These are phyloP conservation scores for Gentiana macrophylla DNA, from an alignment of 257 asterid species.

Conservation along the genomic window DNA sequence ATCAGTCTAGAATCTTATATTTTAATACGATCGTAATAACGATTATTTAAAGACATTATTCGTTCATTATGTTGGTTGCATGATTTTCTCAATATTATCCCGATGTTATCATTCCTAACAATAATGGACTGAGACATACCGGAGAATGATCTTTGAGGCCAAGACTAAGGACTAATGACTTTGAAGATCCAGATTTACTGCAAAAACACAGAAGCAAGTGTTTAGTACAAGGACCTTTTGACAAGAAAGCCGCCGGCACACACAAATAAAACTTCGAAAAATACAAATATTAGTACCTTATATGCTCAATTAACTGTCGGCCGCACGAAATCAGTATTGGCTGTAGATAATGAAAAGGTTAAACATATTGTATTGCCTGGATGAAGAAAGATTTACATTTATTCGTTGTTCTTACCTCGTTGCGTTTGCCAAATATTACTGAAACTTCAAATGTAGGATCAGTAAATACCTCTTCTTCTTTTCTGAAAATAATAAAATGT, in stretches of 20 bases:
- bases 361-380: conserved; percentile 3
- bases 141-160: conserved; percentile 77
- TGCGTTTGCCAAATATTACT: conserved; percentile 74
- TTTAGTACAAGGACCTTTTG: no score
- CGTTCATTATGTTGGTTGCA: no score
- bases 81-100: no score
- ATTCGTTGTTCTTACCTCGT: conserved; percentile 43
- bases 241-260: neutral
- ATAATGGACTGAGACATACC: conserved; percentile 26
- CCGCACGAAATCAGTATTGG: conserved; percentile 85
- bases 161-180: conserved; percentile 65
- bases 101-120: neutral
- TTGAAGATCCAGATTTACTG: conserved; percentile 68
- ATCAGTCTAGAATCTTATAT: neutral
- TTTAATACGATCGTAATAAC: neutral
- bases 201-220: conserved; percentile 6
- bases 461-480: conserved; percentile 69
- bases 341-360: conserved; percentile 30
- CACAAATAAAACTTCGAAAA: conserved; percentile 1
- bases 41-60: no score
- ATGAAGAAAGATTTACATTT: neutral
- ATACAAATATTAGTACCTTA: conserved; percentile 38
- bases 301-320: conserved; percentile 72
- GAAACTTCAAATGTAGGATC: conserved; percentile 62
- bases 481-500: conserved; percentile 40